Evolutionary conservation across 2,329 filamentous ascomycete species (phyloP), one percentile per base, ranked within the genome.

Genomic region (Penicillium brasilianum): DNA sequence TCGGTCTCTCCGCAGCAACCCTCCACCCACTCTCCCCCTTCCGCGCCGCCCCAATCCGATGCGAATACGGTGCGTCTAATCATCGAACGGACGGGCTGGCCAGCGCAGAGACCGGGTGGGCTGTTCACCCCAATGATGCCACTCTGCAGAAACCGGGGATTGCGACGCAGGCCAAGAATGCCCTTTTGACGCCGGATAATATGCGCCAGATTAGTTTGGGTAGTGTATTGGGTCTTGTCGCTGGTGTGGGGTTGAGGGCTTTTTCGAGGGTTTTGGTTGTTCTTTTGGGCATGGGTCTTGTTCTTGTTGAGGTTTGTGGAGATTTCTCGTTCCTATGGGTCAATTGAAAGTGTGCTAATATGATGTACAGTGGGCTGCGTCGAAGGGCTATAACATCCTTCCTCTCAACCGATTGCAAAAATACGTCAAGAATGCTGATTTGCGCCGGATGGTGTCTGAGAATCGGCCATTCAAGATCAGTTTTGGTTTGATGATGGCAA

Each of bases 181-280:
- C 71, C 6, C 61, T 76, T n/a, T 53, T 77, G 58, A 75, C 70
- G 11, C 69, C 72, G 18, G 69, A 69, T 25, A 77, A 73, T 37
- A 78, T 81, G 69, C 76, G 76, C 16, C 79, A 82, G 67, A 72
- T 81, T 49, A 81, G 78, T 64, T 49, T 81, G 57, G 80, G 80
- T 1, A 80, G 79, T 61, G 76, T 81, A 9, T 63, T 82, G 49
- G 80, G 80, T 2, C 63, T 82, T 20, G 74, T 79, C 6, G 73
- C 74, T 2, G 80, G 80, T 1, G 68, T 82, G 53, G 74, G 79
- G 14, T 59, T 82, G 64, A 72, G 79, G 55, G 77, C 78, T 22
- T 81, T 82, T 61, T 81, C 78, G 20, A 76, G 73, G 56, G 78
- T 74, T 18, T 65, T 82, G 68, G 78, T 79, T 9, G 75, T 82